These are phyloP conservation scores for Trichothecium roseum DNA, from an alignment of 2,329 filamentous ascomycete species.

Conservation along the genomic window DNA sequence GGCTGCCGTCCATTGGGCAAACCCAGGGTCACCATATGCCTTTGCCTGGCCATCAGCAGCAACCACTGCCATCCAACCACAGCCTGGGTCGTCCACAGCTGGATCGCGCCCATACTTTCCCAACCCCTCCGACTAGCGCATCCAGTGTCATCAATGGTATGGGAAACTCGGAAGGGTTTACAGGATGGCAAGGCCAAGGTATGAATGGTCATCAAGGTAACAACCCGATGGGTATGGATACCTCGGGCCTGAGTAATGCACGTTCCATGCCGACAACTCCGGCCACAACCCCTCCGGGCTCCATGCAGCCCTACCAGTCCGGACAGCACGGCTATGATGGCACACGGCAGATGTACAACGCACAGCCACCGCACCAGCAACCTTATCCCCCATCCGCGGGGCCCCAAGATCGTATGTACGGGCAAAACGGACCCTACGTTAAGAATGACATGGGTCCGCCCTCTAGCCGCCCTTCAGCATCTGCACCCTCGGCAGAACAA, in stretches of 20 bases:
- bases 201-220: constrained; percentile 52
- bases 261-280: constrained; percentile 87
- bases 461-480: constrained; percentile 47
- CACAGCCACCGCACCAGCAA: constrained; percentile 56
- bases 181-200: constrained; percentile 57
- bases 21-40: constrained; percentile 38
- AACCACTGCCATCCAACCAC: constrained; percentile 52
- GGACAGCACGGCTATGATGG: constrained; percentile 63
- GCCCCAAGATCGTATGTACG: constrained; percentile 55
- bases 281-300: constrained; percentile 78
- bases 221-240: constrained; percentile 70
- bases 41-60: constrained; percentile 44
- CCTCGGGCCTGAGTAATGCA: constrained; percentile 54
- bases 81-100: constrained; percentile 64
- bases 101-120: constrained; percentile 85
- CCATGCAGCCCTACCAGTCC: constrained; percentile 67
- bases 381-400: constrained; percentile 56
- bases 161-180: constrained; percentile 63
- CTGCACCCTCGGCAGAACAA: constrained; percentile 49
- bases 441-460: constrained; percentile 88
- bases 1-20: constrained; percentile 59
- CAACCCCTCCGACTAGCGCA: constrained; percentile 87
- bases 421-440: constrained; percentile 58
- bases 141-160: constrained; percentile 71
- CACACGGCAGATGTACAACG: constrained; percentile 69